A percentile compares a stretch with the other conserved stretches of the same genome.
These are phyloP conservation scores for Epicoccum nigrum DNA, from an alignment of 2,329 filamentous ascomycete genomes.

Conservation along the genomic window DNA sequence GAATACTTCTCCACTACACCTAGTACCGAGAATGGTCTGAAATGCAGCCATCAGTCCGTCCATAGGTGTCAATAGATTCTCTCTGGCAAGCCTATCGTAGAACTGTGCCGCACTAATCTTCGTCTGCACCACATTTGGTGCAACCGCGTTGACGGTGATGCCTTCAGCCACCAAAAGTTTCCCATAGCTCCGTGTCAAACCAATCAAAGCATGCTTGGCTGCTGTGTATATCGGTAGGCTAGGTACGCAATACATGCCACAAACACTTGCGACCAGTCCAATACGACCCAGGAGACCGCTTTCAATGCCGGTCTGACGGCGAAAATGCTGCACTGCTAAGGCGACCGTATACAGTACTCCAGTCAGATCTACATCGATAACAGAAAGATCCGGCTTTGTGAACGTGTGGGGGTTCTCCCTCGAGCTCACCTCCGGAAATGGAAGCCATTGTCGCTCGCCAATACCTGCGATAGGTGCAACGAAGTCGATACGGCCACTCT, in stretches of 20 bases:
- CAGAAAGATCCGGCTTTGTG: slow-evolving; percentile 47
- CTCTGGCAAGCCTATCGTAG: slow-evolving; percentile 46
- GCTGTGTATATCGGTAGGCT: slow-evolving; percentile 53
- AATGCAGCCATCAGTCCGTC: slow-evolving; percentile 50
- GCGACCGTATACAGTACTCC: slow-evolving; percentile 52
- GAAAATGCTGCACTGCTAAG: slow-evolving; percentile 53
- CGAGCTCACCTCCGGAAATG: slow-evolving; percentile 24
- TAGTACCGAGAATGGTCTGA: slow-evolving; percentile 41
- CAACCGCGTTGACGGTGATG: slow-evolving; percentile 53
- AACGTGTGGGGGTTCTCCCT: slow-evolving; percentile 29
- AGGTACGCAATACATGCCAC: slow-evolving; percentile 52
- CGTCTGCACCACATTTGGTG: slow-evolving; percentile 51
- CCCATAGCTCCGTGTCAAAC: slow-evolving; percentile 51
- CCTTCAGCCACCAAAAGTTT: slow-evolving; percentile 48
- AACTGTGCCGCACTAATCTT: slow-evolving; percentile 47
- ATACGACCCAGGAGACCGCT: slow-evolving; percentile 46
- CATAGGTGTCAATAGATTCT: slow-evolving; percentile 49
- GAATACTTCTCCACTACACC: slow-evolving; percentile 50
- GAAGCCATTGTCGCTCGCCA: slow-evolving; percentile 48
- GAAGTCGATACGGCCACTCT: slow-evolving; percentile 49
- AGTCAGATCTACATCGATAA: slow-evolving; percentile 51
- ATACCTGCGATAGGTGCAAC: slow-evolving; percentile 52
- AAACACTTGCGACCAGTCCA: slow-evolving; percentile 48
- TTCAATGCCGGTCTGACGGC: slow-evolving; percentile 45
- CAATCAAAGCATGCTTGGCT: slow-evolving; percentile 50